Conservation (phyloP, 1,139 yeast genomes). For the Hansenula sp. region DNA sequence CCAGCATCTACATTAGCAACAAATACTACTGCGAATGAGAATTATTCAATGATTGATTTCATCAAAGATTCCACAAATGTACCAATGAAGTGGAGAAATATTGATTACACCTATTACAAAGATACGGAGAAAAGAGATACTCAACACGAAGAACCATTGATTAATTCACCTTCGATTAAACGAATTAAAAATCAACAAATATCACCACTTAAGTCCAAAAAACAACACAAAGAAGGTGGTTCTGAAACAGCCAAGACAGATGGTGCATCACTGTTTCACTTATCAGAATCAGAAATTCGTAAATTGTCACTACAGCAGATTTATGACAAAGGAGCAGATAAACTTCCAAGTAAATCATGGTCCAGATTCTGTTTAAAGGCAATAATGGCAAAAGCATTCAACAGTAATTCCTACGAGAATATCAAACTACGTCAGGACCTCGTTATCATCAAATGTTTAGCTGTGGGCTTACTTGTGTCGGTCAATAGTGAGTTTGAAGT, state of each 20-base stretch:
- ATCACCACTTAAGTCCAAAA: conserved; percentile 20
- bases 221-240: conserved; percentile 16
- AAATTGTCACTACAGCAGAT: conserved; percentile 56
- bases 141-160: background rate
- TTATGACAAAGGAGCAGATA: conserved; percentile 53
- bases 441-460: conserved; percentile 58
- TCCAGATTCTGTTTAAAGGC: conserved; percentile 60
- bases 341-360: conserved; percentile 62
- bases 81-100: conserved; percentile 54
- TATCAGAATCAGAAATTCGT: conserved; percentile 19
- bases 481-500: conserved; percentile 42
- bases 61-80: conserved; percentile 40
- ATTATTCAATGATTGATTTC: conserved; percentile 51
- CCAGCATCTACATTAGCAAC: conserved; percentile 42
- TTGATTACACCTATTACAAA: conserved; percentile 52
- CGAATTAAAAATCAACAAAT: conserved; percentile 8
- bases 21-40: conserved; percentile 33
- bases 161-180: conserved; percentile 13
- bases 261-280: background rate
- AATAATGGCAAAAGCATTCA: conserved; percentile 69
- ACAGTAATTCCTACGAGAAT: conserved; percentile 49
- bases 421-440: conserved; percentile 53
- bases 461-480: conserved; percentile 61
- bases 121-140: conserved; percentile 1
- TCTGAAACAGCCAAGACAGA: conserved; percentile 1